A percentile compares a stretch with the other conserved stretches of the same genome.
Evolutionary conservation across 1,284 basidiomycete species (phyloP).

Genomic region (Hymenochaete sp.): DNA sequence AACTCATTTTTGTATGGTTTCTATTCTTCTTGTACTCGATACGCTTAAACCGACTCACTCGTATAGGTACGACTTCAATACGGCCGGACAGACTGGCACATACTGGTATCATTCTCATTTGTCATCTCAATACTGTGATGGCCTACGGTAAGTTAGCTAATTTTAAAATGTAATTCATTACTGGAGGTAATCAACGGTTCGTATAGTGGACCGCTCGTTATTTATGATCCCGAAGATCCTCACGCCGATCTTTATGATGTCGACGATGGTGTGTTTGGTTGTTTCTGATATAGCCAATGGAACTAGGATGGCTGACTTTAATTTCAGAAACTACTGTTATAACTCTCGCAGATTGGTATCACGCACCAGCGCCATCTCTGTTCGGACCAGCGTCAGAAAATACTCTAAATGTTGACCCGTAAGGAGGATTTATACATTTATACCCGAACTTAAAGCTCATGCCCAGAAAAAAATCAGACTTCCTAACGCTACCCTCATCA

Average conservation of each 20-base stretch:
- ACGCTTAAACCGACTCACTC: too few relatives aligned
- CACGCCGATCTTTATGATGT: conserved; percentile 35
- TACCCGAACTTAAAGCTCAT: background rate
- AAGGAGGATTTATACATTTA: conserved; percentile 1
- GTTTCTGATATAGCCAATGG: too few relatives aligned
- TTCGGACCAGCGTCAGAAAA: too few relatives aligned
- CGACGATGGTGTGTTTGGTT: conserved; percentile 30
- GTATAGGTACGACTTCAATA: conserved; percentile 26
- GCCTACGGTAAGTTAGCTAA: conserved; percentile 14
- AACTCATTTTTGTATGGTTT: conserved; percentile 33
- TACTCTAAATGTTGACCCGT: conserved; percentile 18
- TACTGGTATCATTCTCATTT: conserved; percentile 37
- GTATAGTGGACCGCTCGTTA: conserved; percentile 34
- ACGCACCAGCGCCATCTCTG: conserved; percentile 19
- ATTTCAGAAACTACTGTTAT: conserved; percentile 30
- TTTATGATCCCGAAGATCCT: conserved; percentile 43
- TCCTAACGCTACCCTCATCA: conserved; percentile 44
- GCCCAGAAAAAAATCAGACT: conserved; percentile 14
- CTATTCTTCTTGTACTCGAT: conserved; percentile 10
- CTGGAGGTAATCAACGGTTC: too few relatives aligned
- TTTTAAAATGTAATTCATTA: conserved; percentile 11
- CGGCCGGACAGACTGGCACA: conserved; percentile 31
- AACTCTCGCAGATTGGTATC: conserved; percentile 36
- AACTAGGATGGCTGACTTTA: background rate
- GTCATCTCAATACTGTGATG: conserved; percentile 29